Percentiles rank a stretch among this genome's conserved stretches.
These are phyloP conservation scores for Penicillium crystallinum DNA, from an alignment of 495 filamentous ascomycete species.

Conservation along the genomic window DNA sequence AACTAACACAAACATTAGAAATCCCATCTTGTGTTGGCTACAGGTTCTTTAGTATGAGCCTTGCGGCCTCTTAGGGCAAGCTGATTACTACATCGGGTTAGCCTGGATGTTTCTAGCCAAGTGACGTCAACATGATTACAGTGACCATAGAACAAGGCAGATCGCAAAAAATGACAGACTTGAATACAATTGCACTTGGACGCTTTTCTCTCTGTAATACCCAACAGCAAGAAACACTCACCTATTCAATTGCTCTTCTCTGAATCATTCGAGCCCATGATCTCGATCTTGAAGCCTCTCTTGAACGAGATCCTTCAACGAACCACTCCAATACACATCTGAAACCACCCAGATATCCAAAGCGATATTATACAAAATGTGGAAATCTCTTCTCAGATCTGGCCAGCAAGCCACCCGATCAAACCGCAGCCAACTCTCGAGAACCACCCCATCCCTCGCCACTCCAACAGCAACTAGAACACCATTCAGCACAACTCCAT, in stretches of 20 bases:
- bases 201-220: not conserved
- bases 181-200: not conserved
- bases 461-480: not conserved
- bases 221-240: not conserved
- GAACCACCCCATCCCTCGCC: not conserved
- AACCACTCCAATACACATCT: not conserved
- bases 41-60: not conserved
- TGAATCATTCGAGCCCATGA: not conserved
- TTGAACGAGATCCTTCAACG: not conserved
- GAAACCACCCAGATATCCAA: not conserved
- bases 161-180: not conserved
- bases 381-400: constrained; percentile 22
- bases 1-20: no score
- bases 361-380: constrained; percentile 15
- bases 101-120: not conserved
- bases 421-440: not conserved
- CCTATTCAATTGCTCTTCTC: not conserved
- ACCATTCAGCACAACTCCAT: constrained; percentile 13
- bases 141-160: constrained; percentile 13
- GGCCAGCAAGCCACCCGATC: constrained; percentile 15
- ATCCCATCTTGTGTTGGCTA: no score
- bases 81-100: constrained; percentile 18
- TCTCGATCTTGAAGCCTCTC: not conserved
- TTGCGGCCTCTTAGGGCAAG: constrained; percentile 9
- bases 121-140: constrained; percentile 38